Conservation (phyloP, 352 stramenopile species). For the Pythium scleroteichum region DNA sequence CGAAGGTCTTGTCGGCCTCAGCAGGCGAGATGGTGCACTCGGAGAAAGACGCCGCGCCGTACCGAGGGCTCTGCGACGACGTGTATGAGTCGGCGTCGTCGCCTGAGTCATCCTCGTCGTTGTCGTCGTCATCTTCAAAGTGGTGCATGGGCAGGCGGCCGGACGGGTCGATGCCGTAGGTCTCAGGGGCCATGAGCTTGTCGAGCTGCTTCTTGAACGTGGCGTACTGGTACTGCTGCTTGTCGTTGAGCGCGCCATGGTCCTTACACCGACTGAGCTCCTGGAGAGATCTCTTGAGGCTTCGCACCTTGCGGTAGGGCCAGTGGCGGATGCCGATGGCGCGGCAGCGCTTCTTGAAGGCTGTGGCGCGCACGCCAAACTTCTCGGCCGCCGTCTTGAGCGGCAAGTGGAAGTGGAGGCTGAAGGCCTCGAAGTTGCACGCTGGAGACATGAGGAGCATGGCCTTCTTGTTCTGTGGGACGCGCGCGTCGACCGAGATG, state of each 20-base stretch:
- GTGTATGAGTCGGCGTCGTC: slow-evolving; percentile 46
- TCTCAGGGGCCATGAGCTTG: slow-evolving; percentile 72
- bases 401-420: slow-evolving; percentile 57
- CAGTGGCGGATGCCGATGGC: slow-evolving; percentile 65
- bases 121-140: slow-evolving; percentile 54
- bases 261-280: slow-evolving; percentile 66
- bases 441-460: slow-evolving; percentile 53
- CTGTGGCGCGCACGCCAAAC: slow-evolving; percentile 59
- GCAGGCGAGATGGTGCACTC: slow-evolving; percentile 61
- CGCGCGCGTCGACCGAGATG: slow-evolving; percentile 25
- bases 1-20: slow-evolving; percentile 44
- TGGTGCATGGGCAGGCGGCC: slow-evolving; percentile 45
- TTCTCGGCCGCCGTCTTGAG: slow-evolving; percentile 61
- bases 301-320: slow-evolving; percentile 64
- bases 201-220: slow-evolving; percentile 76
- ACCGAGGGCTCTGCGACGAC: slow-evolving; percentile 44
- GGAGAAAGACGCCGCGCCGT: slow-evolving; percentile 36
- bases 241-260: slow-evolving; percentile 67
- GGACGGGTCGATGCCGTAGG: slow-evolving; percentile 77
- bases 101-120: slow-evolving; percentile 51
- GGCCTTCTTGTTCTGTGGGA: slow-evolving; percentile 42
- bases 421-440: slow-evolving; percentile 55
- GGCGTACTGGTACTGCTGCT: slow-evolving; percentile 67
- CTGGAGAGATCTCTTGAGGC: slow-evolving; percentile 56
- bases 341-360: slow-evolving; percentile 63